Evolutionary conservation across 164 flowering plant species (phyloP).

Genomic region (Stephania japonica): DNA sequence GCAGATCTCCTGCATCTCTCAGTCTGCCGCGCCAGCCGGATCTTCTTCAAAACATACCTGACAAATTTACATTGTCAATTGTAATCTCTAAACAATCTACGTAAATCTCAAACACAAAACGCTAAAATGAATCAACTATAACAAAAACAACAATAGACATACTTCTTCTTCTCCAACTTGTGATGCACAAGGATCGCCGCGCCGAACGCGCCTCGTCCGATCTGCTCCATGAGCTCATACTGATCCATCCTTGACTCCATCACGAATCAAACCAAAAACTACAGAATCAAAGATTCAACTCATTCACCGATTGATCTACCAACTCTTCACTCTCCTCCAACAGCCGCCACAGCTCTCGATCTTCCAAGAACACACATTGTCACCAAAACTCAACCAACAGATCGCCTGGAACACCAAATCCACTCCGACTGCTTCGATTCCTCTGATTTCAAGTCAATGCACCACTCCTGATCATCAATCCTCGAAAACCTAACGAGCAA

Average conservation of each 20-base stretch:
- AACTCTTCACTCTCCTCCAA: not conserved
- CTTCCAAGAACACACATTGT: constrained; percentile 3
- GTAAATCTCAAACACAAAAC: not conserved
- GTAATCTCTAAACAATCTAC: constrained; percentile 2
- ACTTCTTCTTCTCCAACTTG: constrained; percentile 88
- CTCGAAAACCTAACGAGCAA: not conserved
- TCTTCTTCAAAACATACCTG: constrained; percentile 96
- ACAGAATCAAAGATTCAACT: not conserved
- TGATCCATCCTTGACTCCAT: constrained; percentile 97
- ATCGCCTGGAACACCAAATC: not conserved
- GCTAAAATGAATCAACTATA: not conserved
- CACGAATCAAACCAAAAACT: not conserved
- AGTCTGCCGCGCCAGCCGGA: constrained; percentile 89
- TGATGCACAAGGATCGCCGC: constrained; percentile 94
- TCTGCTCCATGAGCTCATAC: constrained; percentile 98
- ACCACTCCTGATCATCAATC: constrained; percentile 5
- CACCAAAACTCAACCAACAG: not conserved
- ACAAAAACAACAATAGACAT: not conserved
- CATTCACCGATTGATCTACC: not conserved
- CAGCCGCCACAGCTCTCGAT: constrained; percentile 3
- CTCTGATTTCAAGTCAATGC: not conserved
- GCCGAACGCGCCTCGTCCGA: constrained; percentile 97
- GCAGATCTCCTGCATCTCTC: constrained; percentile 95
- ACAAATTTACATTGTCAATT: constrained; percentile 10
- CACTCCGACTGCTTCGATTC: not conserved